Percentiles rank a stretch among this genome's conserved stretches.
Conservation (phyloP, 164 flowering plant species). For the Dillenia suffruticosa region DNA sequence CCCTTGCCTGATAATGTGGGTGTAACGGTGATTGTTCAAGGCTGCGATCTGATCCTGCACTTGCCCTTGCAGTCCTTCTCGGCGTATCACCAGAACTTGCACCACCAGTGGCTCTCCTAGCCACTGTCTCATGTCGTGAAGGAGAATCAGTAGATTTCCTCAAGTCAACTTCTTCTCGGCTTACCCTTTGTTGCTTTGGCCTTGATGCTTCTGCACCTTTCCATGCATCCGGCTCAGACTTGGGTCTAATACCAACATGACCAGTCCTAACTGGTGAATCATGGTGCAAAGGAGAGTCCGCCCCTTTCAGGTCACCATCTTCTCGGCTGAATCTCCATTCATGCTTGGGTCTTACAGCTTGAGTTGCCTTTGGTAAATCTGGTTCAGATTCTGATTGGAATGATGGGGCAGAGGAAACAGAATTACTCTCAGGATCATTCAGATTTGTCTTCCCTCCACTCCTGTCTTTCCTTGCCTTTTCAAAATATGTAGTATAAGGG, state of each 20-base stretch:
- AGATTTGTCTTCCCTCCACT: slow-evolving; percentile 5
- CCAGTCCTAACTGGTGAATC: slow-evolving; percentile 1
- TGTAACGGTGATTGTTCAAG: slow-evolving; percentile 42
- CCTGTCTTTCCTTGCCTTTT: slow-evolving; percentile 10
- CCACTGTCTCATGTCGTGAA: slow-evolving; percentile 14
- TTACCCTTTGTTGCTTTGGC: slow-evolving; percentile 22
- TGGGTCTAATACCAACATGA: slow-evolving; percentile 14
- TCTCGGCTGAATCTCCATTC: slow-evolving; percentile 13
- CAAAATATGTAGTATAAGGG: slow-evolving; percentile 12
- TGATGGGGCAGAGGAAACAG: not conserved
- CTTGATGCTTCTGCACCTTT: slow-evolving; percentile 12
- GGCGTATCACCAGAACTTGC: slow-evolving; percentile 24
- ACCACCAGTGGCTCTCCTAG: slow-evolving; percentile 17
- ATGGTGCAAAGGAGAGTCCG: slow-evolving; percentile 10
- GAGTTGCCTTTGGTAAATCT: slow-evolving; percentile 6
- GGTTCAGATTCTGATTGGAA: not conserved
- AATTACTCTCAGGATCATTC: slow-evolving; percentile 4
- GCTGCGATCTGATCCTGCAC: slow-evolving; percentile 36
- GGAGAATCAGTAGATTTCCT: slow-evolving; percentile 30
- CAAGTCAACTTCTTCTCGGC: slow-evolving; percentile 42
- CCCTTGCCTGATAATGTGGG: slow-evolving; percentile 27
- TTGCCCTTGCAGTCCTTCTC: slow-evolving; percentile 16
- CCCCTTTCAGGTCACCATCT: slow-evolving; percentile 13
- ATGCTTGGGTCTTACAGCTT: slow-evolving; percentile 10
- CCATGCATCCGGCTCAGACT: slow-evolving; percentile 26